These are phyloP conservation scores for Cercospora berteroae DNA, from an alignment of 2,329 filamentous ascomycete genomes.

Conservation along the genomic window DNA sequence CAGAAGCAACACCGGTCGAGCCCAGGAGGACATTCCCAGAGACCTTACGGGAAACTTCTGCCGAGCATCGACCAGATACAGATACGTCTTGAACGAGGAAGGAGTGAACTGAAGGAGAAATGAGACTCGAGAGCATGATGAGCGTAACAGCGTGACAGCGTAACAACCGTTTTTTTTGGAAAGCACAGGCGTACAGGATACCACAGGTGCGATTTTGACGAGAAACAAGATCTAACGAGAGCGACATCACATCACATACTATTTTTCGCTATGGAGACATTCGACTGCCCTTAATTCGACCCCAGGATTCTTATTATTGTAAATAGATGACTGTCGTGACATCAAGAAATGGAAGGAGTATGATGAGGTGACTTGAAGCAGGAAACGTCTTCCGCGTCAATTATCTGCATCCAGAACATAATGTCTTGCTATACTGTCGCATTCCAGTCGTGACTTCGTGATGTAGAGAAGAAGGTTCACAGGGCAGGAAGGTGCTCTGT, in stretches of 20 bases:
- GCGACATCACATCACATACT: neutral
- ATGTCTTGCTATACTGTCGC: too few species aligned
- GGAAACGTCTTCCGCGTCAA: too few species aligned
- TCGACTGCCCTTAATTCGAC: neutral
- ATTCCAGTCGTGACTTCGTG: neutral
- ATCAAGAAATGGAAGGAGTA: neutral
- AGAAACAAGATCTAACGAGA: constrained; percentile 23
- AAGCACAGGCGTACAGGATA: neutral
- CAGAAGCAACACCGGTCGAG: constrained; percentile 38
- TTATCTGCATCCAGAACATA: too few species aligned
- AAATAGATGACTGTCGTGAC: neutral
- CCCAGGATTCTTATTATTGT: neutral
- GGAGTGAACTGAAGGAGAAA: neutral
- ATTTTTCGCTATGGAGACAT: neutral
- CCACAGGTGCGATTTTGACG: constrained; percentile 7
- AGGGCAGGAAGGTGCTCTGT: neutral
- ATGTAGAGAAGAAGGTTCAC: neutral
- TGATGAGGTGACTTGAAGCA: neutral
- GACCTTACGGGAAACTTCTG: constrained; percentile 16
- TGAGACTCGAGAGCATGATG: neutral
- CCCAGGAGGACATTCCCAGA: constrained; percentile 19
- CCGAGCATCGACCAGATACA: constrained; percentile 14
- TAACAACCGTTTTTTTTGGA: neutral
- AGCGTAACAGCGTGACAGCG: neutral
- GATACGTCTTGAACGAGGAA: neutral